Evolutionary conservation across 139 green algal genomes (phyloP), one percentile per base, ranked within the genome.

Genomic region (Eudorina sp.): DNA sequence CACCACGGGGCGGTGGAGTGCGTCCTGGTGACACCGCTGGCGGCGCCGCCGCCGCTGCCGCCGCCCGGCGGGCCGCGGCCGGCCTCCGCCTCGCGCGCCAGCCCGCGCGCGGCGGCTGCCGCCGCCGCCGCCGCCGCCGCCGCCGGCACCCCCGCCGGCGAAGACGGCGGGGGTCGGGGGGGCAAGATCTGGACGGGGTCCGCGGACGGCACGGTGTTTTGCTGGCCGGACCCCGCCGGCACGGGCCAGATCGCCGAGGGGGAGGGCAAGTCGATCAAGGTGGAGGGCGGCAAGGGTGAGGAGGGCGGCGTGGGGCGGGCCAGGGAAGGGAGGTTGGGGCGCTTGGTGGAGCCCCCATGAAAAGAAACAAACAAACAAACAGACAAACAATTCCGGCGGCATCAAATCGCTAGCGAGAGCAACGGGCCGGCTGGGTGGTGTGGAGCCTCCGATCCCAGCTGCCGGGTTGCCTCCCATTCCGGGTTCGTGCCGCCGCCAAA

Each of bases 1-100:
- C 92, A 94, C 77, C 85, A 91, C 85, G 72, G 87, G 58, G 83
- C 86, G 38, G 64, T 94, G 80, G 92, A 93, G 36, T 92, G 85
- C 53, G 27, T 92, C 25, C 78, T 92, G 55, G 51, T 91, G 3
- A 94, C 89, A 7, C 86, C 86, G 25, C 29, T 89, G 31, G 48
- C n/a, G n/a, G n/a, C 46, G 40, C 66, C 48, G 21, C 48, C 31
- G 81, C 45, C 70, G 9, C 40, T 34, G 40, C 40, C 40, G 40
- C 62, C 62, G 16, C 13, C 13, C 3, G 74, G 48, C 2, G n/a
- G 14, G 29, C n/a, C 38, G 6, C 46, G 46, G 45, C 45, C 46
- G 29, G 27, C 48, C 4, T 64, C 76, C 18, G n/a, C 38, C 38
- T 55, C 78, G 14, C 53, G 53, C 9, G 36, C 29, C 21, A 68